A percentile compares a stretch with the other conserved stretches of the same genome.
Conservation (phyloP, 306 rosid genomes). For the Gleditsia sinensis region DNA sequence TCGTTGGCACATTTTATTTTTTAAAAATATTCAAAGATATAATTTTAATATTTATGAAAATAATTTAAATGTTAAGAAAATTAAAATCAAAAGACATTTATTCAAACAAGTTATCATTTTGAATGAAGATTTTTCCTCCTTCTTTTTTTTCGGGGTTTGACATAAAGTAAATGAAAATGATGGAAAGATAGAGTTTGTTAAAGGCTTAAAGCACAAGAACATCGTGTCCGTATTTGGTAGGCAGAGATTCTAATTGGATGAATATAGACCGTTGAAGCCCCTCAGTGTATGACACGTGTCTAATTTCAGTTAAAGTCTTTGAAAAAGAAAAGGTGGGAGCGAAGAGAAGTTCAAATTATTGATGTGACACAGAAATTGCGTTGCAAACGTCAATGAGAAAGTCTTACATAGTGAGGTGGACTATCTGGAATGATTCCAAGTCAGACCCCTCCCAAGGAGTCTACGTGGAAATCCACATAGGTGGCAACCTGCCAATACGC, state of each 20-base stretch:
- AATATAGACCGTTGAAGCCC: conserved; percentile 22
- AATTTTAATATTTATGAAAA: too few relatives aligned
- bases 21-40: too few relatives aligned
- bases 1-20: too few relatives aligned
- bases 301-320: neutral
- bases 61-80: too few relatives aligned
- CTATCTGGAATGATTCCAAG: conserved; percentile 7
- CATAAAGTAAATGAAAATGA: conserved; percentile 8
- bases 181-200: conserved; percentile 1
- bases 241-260: conserved; percentile 8
- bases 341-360: neutral
- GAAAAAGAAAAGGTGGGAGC: conserved; percentile 20
- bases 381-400: neutral
- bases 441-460: neutral
- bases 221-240: neutral
- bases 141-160: neutral
- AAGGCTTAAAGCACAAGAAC: neutral
- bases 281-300: conserved; percentile 33
- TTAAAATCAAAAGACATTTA: too few relatives aligned
- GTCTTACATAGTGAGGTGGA: neutral
- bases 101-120: neutral
- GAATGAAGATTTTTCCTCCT: neutral
- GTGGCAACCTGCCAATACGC: conserved; percentile 28
- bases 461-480: conserved; percentile 22
- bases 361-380: conserved; percentile 14